These are phyloP conservation scores for Liquidambar formosana DNA, from an alignment of 164 flowering plant species.

Conservation along the genomic window DNA sequence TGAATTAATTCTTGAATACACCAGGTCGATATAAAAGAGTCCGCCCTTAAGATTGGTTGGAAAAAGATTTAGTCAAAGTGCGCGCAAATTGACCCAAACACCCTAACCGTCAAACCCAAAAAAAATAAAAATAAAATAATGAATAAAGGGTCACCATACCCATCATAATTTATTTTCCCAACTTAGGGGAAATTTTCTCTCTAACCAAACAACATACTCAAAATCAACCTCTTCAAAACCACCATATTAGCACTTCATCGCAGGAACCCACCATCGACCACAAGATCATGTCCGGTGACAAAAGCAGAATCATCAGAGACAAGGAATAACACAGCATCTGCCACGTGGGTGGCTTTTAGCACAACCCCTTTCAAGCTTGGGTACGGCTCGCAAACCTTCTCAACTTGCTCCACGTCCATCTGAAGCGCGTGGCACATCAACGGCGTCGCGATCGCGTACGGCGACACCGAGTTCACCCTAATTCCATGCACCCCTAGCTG, in stretches of 20 bases:
- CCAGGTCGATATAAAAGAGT: no score
- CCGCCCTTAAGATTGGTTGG: no score
- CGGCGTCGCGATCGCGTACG: constrained; percentile 40
- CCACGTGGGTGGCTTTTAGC: constrained; percentile 38
- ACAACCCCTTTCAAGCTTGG: constrained; percentile 25
- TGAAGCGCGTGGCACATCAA: constrained; percentile 1
- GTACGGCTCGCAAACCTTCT: neutral
- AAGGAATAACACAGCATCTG: constrained; percentile 55
- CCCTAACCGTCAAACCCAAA: no score
- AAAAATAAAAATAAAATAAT: no score
- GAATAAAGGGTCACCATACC: no score
- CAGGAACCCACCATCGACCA: constrained; percentile 42
- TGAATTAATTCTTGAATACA: no score
- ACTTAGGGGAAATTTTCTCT: no score
- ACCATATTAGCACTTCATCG: neutral
- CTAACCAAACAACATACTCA: no score
- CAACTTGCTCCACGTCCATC: constrained; percentile 23
- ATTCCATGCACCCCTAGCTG: constrained; percentile 48
- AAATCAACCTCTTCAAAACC: no score
- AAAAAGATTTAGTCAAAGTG: no score
- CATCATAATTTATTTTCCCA: no score
- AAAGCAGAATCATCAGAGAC: constrained; percentile 41
- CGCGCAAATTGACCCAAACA: no score
- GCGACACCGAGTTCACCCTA: constrained; percentile 56
- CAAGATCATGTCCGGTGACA: constrained; percentile 43